A percentile compares a stretch with the other conserved stretches of the same genome.
Evolutionary conservation across 768 basidiomycete species (phyloP).

Genomic region (Lentinula lateritia): DNA sequence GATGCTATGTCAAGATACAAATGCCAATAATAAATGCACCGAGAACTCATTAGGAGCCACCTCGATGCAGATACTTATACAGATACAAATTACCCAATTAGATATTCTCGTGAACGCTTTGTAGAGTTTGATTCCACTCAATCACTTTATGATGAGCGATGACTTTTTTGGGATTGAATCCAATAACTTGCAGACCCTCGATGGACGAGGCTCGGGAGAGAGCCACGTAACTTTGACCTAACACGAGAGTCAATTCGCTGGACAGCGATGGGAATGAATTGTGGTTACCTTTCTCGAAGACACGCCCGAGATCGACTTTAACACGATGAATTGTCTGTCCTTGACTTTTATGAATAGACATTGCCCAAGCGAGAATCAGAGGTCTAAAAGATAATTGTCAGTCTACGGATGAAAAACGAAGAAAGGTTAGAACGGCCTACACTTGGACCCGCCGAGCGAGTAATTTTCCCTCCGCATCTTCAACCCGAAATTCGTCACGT

Average conservation of each 20-base stretch:
- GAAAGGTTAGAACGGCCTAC: constrained; percentile 6
- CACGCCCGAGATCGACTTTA: constrained; percentile 70
- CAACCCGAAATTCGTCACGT: constrained; percentile 48
- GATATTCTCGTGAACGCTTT: neutral
- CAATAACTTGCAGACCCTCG: constrained; percentile 48
- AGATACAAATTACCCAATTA: too few relatives aligned
- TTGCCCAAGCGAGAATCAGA: constrained; percentile 73
- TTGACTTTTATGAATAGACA: constrained; percentile 81
- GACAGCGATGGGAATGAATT: neutral
- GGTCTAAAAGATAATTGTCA: constrained; percentile 29
- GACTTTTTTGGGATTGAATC: constrained; percentile 49
- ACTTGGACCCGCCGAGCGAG: constrained; percentile 51
- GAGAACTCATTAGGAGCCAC: neutral
- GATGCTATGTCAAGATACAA: neutral
- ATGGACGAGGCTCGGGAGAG: constrained; percentile 48
- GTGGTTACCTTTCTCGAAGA: constrained; percentile 62
- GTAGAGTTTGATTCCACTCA: constrained; percentile 5
- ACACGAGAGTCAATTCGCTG: neutral
- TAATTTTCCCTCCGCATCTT: constrained; percentile 44
- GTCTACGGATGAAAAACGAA: neutral
- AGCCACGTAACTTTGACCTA: constrained; percentile 45
- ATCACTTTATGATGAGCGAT: constrained; percentile 6
- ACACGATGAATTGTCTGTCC: constrained; percentile 78
- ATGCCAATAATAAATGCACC: neutral
- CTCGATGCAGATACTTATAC: too few relatives aligned